Percentiles rank a stretch among this genome's conserved stretches.
phyloP scores from a whole-genome alignment of 176 grass and related monocot genomes.

The Stipa capillata region DNA sequence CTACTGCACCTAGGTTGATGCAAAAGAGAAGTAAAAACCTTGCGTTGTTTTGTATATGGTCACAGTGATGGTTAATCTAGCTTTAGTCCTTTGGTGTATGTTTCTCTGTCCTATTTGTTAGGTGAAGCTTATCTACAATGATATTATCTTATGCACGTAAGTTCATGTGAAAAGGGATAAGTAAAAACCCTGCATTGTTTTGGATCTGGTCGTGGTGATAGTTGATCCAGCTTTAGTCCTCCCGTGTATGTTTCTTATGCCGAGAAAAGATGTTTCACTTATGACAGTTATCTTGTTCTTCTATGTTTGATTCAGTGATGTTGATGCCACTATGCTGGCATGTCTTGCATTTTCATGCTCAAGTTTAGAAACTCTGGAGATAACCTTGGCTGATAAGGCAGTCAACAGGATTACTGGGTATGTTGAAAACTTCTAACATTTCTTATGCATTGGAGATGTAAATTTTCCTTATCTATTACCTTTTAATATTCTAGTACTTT shows the following conservation, averaged over 20 bases:
- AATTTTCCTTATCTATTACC: background rate
- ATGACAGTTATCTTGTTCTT: conserved; percentile 2
- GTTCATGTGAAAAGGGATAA: background rate
- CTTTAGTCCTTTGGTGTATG: background rate
- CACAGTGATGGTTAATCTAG: background rate
- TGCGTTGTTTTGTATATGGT: background rate
- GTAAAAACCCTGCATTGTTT: background rate
- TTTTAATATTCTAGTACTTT: background rate
- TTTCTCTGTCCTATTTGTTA: background rate
- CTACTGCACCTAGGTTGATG: background rate
- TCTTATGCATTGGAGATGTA: background rate
- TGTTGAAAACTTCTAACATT: background rate
- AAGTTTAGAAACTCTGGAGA: conserved; percentile 76
- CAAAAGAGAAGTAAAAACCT: background rate
- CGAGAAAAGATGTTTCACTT: background rate
- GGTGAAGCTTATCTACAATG: background rate
- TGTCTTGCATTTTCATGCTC: conserved; percentile 68
- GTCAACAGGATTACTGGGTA: conserved; percentile 90
- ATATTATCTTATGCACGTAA: background rate
- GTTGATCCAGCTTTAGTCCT: background rate
- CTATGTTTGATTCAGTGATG: conserved; percentile 64
- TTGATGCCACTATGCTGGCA: conserved; percentile 55
- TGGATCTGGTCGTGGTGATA: background rate
- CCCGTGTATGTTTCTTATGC: background rate
- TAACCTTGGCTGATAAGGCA: conserved; percentile 53